Conservation (phyloP, 306 rosid species). For the Cyclanthera cordifolia region DNA sequence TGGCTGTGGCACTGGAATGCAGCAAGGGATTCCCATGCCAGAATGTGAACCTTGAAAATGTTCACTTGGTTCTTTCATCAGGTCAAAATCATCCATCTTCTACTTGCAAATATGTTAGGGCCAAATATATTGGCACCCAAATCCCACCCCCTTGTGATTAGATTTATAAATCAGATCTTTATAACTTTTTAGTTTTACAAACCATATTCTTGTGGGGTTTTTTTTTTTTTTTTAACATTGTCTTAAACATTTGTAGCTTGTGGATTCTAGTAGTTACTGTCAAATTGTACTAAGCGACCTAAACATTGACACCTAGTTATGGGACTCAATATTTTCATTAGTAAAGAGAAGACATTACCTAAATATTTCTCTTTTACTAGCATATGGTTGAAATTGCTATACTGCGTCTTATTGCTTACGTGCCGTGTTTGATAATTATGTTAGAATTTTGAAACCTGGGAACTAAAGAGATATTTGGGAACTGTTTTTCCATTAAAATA, state of each 20-base stretch:
- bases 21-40: slow-evolving; percentile 38
- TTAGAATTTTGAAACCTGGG: too few relatives aligned
- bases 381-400: too few relatives aligned
- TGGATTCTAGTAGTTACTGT: too few relatives aligned
- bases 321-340: too few relatives aligned
- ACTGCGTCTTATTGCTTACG: too few relatives aligned
- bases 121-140: slow-evolving; percentile 42
- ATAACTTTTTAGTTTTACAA: not conserved
- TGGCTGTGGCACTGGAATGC: slow-evolving; percentile 35
- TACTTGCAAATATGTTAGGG: slow-evolving; percentile 37
- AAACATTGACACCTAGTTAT: too few relatives aligned
- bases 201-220: not conserved
- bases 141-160: slow-evolving; percentile 41
- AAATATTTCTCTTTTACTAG: too few relatives aligned
- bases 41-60: slow-evolving; percentile 42
- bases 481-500: too few relatives aligned
- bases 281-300: too few relatives aligned
- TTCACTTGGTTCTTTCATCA: slow-evolving; percentile 26
- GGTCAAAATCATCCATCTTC: slow-evolving; percentile 28
- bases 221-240: not conserved
- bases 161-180: not conserved
- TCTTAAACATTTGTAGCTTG: not conserved
- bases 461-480: too few relatives aligned
- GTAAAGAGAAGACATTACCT: too few relatives aligned
- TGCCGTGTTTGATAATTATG: too few relatives aligned